Conservation (phyloP, 1,139 yeast genomes). For the Yamadazyma diddensiae region DNA sequence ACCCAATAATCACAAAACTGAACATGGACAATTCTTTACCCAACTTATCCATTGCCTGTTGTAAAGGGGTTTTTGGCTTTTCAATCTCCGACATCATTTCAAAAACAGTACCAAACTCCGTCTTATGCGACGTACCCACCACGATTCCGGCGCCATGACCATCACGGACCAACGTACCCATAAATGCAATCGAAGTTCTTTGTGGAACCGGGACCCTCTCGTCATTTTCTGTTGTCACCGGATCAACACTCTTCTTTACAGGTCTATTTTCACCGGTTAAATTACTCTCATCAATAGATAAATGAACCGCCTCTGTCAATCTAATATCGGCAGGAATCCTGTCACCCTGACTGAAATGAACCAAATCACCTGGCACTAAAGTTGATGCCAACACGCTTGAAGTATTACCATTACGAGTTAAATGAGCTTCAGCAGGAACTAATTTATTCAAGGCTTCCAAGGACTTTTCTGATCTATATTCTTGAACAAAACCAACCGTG, state of each 20-base stretch:
- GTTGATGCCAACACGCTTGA: constrained; percentile 79
- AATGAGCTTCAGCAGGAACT: constrained; percentile 91
- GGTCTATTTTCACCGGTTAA: constrained; percentile 94
- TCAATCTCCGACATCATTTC: constrained; percentile 93
- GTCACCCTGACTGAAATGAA: constrained; percentile 86
- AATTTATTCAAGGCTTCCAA: constrained; percentile 85
- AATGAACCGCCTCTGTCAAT: constrained; percentile 70
- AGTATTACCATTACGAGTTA: constrained; percentile 74
- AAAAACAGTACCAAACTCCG: constrained; percentile 88
- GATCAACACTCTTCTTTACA: constrained; percentile 54
- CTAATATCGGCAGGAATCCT: constrained; percentile 93
- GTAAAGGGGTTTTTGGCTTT: constrained; percentile 95
- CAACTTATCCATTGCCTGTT: constrained; percentile 87
- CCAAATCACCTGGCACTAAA: constrained; percentile 93
- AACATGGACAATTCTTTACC: constrained; percentile 85
- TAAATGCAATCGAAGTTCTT: constrained; percentile 75
- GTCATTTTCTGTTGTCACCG: constrained; percentile 23
- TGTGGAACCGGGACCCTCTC: constrained; percentile 51
- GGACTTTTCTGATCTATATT: constrained; percentile 89
- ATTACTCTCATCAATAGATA: constrained; percentile 85
- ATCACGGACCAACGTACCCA: constrained; percentile 95
- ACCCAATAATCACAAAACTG: constrained; percentile 81
- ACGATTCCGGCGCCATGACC: constrained; percentile 93
- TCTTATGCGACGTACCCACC: constrained; percentile 81
- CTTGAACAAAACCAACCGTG: constrained; percentile 94